Evolutionary conservation across 1,284 basidiomycete species (phyloP), one percentile per base, ranked within the genome.

Genomic region (Earliella scabrosa): DNA sequence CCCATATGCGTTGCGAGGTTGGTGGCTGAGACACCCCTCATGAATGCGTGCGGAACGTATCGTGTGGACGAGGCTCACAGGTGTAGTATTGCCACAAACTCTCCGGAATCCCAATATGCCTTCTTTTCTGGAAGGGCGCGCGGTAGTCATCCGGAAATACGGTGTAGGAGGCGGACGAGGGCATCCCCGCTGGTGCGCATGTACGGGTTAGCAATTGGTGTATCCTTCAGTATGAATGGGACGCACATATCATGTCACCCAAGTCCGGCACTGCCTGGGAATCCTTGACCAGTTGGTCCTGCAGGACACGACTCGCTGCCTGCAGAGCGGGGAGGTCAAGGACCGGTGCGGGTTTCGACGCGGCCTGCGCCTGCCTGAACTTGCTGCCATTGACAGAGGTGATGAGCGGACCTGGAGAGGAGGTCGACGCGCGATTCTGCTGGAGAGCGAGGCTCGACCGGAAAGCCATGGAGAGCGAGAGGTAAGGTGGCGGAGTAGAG

Each of bases 21-120:
- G 29, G 82, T 78, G 50, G 77, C 86, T 90, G 63, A 20, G 29
- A 50, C 49, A 34, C 52, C 40, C 46, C 11, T 73, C 16, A 31
- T 62, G 23, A 55, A 47, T 31, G 40, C 44, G 45, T 73, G 59
- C 27, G 34, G 41, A 48, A 27, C 44, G 20, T 32, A n/a, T 21
- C 47, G 24, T 14, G 10, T 43, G 11, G 36, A 38, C n/a, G 35
- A 21, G 36, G 73, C 82, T 65, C 64, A 91, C 92, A 83, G 63
- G 89, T 88, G 69, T 90, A 92, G 67, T 91, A 88, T 65, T 93
- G 87, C 61, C 93, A 93, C 46, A 95, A 75, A 3, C 81, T 81
- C 56, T 93, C 91, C n/a, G 93, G 92, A n/a, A 95, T 87, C 14
- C 82, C 79, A 58, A 91, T 77, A 48, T 92, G 85, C 63, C 83